phyloP scores from a whole-genome alignment of 2,329 filamentous ascomycete species.

The Niveomyces coronatus region DNA sequence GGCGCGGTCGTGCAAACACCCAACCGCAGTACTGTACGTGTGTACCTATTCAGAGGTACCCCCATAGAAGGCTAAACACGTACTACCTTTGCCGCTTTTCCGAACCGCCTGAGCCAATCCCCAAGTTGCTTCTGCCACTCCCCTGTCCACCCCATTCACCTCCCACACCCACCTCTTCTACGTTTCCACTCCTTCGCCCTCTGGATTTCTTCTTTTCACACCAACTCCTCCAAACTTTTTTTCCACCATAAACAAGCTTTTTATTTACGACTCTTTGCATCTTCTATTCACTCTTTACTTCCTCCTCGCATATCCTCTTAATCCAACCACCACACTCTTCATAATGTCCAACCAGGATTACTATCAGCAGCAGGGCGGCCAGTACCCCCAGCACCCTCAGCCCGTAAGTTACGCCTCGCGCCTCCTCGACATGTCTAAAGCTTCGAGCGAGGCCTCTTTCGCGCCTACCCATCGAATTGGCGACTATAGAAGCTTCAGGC shows the following conservation, averaged over 20 bases:
- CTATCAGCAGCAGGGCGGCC: slow-evolving; percentile 25
- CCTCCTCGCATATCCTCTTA: neutral
- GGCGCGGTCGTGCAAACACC: too few species aligned
- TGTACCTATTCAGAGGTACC: too few species aligned
- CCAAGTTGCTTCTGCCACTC: slow-evolving; percentile 5
- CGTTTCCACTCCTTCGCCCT: neutral
- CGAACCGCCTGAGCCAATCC: slow-evolving; percentile 1
- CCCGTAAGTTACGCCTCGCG: slow-evolving; percentile 20
- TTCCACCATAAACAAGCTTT: neutral
- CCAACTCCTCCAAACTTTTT: neutral
- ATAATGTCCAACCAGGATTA: slow-evolving; percentile 32
- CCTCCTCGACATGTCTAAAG: neutral
- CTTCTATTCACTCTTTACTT: neutral
- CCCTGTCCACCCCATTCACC: slow-evolving; percentile 1
- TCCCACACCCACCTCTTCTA: neutral
- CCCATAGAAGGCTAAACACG: too few species aligned
- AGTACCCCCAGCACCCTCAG: slow-evolving; percentile 25
- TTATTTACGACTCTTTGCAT: neutral
- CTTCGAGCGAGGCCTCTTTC: neutral
- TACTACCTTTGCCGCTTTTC: slow-evolving; percentile 8
- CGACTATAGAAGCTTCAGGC: too few species aligned
- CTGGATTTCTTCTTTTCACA: neutral
- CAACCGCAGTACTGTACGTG: too few species aligned
- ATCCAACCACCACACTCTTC: neutral
- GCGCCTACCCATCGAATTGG: neutral